Conservation (phyloP, 176 grass and related monocot species). For the Oryza meridionalis region DNA sequence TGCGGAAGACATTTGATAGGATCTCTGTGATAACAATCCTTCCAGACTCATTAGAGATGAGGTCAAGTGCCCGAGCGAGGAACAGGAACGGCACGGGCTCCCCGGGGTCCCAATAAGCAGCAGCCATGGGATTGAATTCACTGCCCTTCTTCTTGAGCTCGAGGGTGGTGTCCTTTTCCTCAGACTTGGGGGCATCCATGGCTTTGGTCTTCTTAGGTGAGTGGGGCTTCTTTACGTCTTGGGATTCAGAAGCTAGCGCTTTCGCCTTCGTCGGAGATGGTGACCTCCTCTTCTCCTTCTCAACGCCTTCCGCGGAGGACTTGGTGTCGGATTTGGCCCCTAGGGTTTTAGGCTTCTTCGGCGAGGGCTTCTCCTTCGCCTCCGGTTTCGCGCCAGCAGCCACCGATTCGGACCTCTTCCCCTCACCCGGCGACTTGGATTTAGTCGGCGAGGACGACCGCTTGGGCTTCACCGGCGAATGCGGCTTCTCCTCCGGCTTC, state of each 20-base stretch:
- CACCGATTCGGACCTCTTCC: conserved; percentile 40
- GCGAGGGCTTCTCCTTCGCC: conserved; percentile 39
- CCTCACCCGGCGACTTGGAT: conserved; percentile 25
- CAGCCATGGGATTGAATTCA: conserved; percentile 70
- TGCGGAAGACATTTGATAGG: conserved; percentile 84
- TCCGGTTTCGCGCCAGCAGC: conserved; percentile 22
- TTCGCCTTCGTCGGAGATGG: conserved; percentile 1
- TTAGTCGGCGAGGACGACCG: conserved; percentile 44
- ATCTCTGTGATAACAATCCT: conserved; percentile 87
- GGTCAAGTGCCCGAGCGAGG: conserved; percentile 77
- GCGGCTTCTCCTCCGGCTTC: conserved; percentile 40
- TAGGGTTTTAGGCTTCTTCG: conserved; percentile 63
- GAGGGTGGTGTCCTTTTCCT: conserved; percentile 52
- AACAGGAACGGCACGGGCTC: conserved; percentile 90
- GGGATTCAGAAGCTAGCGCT: conserved; percentile 16
- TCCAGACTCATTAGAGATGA: conserved; percentile 90
- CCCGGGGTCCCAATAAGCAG: conserved; percentile 72
- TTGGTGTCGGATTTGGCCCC: conserved; percentile 49
- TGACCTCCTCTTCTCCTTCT: no score
- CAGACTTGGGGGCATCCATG: conserved; percentile 15
- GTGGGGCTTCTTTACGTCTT: conserved; percentile 33
- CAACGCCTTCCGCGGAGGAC: neutral
- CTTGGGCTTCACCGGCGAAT: conserved; percentile 42
- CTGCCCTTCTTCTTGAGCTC: conserved; percentile 86
- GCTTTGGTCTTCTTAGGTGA: conserved; percentile 44